Conservation (phyloP, 2,329 filamentous ascomycete genomes). For the Parafenestella ontariensis region DNA sequence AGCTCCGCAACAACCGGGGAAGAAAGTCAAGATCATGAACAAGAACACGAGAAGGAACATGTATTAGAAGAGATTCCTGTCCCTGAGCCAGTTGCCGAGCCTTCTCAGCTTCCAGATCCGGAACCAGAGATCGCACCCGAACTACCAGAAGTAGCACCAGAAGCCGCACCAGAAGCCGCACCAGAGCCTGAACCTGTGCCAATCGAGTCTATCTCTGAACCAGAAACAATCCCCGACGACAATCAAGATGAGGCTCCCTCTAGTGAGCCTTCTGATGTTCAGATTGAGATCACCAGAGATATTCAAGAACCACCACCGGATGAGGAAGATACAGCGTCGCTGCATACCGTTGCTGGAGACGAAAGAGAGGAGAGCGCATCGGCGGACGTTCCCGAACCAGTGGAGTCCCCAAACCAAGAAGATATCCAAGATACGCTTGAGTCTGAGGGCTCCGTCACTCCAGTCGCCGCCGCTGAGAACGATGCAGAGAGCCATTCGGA, state of each 20-base stretch:
- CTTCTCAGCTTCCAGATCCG: neutral
- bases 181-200: neutral
- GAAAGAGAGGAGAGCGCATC: constrained; percentile 5
- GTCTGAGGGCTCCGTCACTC: neutral
- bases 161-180: constrained; percentile 1
- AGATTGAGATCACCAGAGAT: neutral
- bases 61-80: neutral
- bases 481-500: neutral
- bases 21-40: neutral
- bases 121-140: constrained; percentile 3
- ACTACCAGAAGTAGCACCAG: constrained; percentile 1
- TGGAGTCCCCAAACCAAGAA: constrained; percentile 1
- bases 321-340: neutral
- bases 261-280: neutral
- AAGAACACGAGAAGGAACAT: constrained; percentile 1
- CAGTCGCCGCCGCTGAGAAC: neutral
- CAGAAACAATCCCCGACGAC: neutral
- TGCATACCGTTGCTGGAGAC: neutral
- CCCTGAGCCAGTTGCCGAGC: neutral
- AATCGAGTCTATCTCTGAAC: neutral
- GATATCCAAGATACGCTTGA: neutral
- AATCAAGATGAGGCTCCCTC: neutral
- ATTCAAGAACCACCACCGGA: neutral
- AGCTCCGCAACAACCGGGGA: constrained; percentile 3
- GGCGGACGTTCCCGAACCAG: constrained; percentile 5